Percentiles rank a stretch among this genome's conserved stretches.
These are phyloP conservation scores for Penicillium argentinense DNA, from an alignment of 495 filamentous ascomycete genomes.

Conservation along the genomic window DNA sequence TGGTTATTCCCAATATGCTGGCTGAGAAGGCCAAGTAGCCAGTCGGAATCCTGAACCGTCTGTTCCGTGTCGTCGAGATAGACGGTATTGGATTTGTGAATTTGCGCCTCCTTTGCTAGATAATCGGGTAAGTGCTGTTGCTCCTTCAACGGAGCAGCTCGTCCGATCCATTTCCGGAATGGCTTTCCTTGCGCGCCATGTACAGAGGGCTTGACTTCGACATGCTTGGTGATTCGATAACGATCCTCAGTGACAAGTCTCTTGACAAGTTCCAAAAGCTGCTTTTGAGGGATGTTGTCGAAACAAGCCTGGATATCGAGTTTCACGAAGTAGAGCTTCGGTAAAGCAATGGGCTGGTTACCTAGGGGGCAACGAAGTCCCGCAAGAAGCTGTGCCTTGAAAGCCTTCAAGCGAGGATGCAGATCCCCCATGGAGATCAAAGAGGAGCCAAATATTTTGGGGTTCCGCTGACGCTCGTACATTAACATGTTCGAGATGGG, in stretches of 20 bases:
- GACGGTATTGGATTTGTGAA: slow-evolving; percentile 59
- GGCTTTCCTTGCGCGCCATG: slow-evolving; percentile 38
- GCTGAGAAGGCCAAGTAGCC: slow-evolving; percentile 67
- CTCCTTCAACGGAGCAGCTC: slow-evolving; percentile 53
- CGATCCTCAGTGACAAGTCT: slow-evolving; percentile 59
- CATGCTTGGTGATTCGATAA: slow-evolving; percentile 75
- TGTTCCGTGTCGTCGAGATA: slow-evolving; percentile 66
- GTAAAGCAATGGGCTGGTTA: not conserved
- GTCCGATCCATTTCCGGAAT: slow-evolving; percentile 62
- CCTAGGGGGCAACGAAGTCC: not conserved
- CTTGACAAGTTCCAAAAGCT: slow-evolving; percentile 65
- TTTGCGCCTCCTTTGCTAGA: slow-evolving; percentile 44
- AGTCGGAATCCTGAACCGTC: slow-evolving; percentile 50
- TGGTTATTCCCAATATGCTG: slow-evolving; percentile 81
- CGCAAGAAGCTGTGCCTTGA: slow-evolving; percentile 54
- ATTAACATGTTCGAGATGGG: slow-evolving; percentile 77
- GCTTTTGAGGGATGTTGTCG: slow-evolving; percentile 86
- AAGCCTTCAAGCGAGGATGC: slow-evolving; percentile 69
- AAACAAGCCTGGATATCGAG: slow-evolving; percentile 91
- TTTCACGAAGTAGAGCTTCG: slow-evolving; percentile 78
- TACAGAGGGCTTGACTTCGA: slow-evolving; percentile 57
- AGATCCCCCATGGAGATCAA: slow-evolving; percentile 82
- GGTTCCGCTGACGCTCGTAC: slow-evolving; percentile 69
- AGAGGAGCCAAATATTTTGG: slow-evolving; percentile 65
- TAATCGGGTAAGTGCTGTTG: slow-evolving; percentile 54